These are phyloP conservation scores for Pseudocercospora musae DNA, from an alignment of 2,329 filamentous ascomycete species.

Conservation along the genomic window DNA sequence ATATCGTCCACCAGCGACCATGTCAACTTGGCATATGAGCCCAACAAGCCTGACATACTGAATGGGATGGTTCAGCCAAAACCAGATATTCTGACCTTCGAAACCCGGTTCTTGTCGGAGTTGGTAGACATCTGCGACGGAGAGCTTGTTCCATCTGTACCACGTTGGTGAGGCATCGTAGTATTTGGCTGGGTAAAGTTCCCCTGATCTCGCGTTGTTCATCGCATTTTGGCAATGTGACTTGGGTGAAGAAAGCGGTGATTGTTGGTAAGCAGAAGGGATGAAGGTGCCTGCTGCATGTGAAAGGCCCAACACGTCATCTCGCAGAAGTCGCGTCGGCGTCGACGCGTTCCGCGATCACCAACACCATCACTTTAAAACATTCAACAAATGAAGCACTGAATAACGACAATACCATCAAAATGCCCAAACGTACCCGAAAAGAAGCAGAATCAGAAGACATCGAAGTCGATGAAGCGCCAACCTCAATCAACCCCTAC, in stretches of 20 bases:
- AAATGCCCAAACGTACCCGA: conserved; percentile 18
- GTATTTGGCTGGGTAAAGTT: conserved; percentile 57
- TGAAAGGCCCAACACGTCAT: background rate
- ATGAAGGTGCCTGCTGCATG: background rate
- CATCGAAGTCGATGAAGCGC: conserved; percentile 58
- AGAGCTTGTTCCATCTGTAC: conserved; percentile 61
- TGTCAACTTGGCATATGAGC: conserved; percentile 42
- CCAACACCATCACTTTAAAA: background rate
- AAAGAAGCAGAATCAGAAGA: conserved; percentile 1
- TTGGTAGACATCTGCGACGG: conserved; percentile 53
- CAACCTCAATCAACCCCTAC: conserved; percentile 73
- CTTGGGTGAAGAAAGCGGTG: background rate
- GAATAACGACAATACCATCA: background rate
- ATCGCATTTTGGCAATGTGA: conserved; percentile 34
- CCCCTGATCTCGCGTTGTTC: conserved; percentile 27
- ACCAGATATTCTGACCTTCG: conserved; percentile 55
- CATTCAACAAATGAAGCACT: background rate
- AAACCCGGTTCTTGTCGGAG: conserved; percentile 49
- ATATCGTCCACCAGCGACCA: conserved; percentile 38
- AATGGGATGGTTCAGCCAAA: conserved; percentile 54
- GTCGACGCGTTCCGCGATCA: background rate
- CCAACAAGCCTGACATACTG: conserved; percentile 48
- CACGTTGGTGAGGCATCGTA: conserved; percentile 60
- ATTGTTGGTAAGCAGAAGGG: conserved; percentile 4
- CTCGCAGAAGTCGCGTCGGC: background rate